Evolutionary conservation across 768 basidiomycete genomes (phyloP).

Genomic region (Lepiota brunneoincarnata): DNA sequence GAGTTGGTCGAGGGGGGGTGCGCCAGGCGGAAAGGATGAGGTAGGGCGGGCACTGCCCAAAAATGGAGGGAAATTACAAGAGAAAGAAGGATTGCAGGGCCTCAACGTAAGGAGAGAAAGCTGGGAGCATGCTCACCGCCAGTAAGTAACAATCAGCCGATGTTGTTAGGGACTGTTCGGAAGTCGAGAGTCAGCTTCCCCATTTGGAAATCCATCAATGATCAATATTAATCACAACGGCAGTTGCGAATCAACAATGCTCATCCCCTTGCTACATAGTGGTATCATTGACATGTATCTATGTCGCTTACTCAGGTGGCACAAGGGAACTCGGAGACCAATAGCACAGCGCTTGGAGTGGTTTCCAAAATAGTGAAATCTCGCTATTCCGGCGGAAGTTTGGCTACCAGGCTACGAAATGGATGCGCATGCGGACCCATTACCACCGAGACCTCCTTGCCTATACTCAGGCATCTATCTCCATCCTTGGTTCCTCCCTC

Average conservation of each 20-base stretch:
- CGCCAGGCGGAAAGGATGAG: conserved; percentile 7
- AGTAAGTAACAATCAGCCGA: conserved; percentile 5
- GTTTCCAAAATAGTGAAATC: too few species aligned
- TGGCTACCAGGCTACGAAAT: too few species aligned
- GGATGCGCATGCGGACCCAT: not conserved
- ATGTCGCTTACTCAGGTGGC: not conserved
- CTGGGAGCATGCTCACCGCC: not conserved
- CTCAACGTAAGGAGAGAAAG: not conserved
- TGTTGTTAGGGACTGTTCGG: conserved; percentile 6
- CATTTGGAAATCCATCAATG: not conserved
- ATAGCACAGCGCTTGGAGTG: too few species aligned
- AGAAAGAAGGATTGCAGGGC: not conserved
- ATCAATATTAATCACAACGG: not conserved
- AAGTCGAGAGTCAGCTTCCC: too few species aligned
- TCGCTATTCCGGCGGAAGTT: too few species aligned
- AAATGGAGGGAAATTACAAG: not conserved
- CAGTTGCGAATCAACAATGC: too few species aligned
- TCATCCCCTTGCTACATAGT: too few species aligned
- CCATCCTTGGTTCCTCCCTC: conserved; percentile 45
- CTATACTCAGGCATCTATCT: conserved; percentile 1
- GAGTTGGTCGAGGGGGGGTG: not conserved
- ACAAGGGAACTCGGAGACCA: not conserved
- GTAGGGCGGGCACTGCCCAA: conserved; percentile 3
- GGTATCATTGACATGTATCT: too few species aligned
- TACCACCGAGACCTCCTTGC: not conserved